phyloP scores from a whole-genome alignment of 441 rosid genomes.

The Erodium trifolium region DNA sequence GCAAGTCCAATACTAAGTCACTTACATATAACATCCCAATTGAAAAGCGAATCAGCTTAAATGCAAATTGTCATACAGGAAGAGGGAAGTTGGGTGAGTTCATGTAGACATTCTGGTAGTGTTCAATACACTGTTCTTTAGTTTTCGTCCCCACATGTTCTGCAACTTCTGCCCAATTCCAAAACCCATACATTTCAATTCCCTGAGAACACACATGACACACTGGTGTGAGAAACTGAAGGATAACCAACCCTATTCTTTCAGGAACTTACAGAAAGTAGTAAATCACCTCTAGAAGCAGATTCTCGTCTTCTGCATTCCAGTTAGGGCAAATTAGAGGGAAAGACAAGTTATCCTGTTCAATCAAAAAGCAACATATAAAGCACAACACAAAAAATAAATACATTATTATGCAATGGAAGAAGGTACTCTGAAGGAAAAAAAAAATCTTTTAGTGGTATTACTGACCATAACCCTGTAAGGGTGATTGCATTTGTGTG shows the following conservation, averaged over 20 bases:
- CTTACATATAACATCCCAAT: background rate
- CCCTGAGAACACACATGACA: constrained; percentile 35
- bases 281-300: constrained; percentile 69
- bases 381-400: background rate
- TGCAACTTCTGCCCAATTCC: too few species aligned
- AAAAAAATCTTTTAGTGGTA: background rate
- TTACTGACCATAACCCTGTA: constrained; percentile 82
- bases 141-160: constrained; percentile 75
- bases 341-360: constrained; percentile 73
- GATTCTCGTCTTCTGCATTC: constrained; percentile 92
- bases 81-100: constrained; percentile 83
- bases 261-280: constrained; percentile 10
- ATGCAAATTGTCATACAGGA: constrained; percentile 44
- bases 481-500: constrained; percentile 20
- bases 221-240: background rate
- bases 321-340: constrained; percentile 84
- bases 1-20: background rate
- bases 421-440: background rate
- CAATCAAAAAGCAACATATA: constrained; percentile 11
- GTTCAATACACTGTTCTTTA: constrained; percentile 82
- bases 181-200: constrained; percentile 83
- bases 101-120: constrained; percentile 62
- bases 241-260: constrained; percentile 2
- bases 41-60: background rate
- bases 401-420: background rate